These are phyloP conservation scores for Amanita rubescens DNA, from an alignment of 768 basidiomycete genomes.

Conservation along the genomic window DNA sequence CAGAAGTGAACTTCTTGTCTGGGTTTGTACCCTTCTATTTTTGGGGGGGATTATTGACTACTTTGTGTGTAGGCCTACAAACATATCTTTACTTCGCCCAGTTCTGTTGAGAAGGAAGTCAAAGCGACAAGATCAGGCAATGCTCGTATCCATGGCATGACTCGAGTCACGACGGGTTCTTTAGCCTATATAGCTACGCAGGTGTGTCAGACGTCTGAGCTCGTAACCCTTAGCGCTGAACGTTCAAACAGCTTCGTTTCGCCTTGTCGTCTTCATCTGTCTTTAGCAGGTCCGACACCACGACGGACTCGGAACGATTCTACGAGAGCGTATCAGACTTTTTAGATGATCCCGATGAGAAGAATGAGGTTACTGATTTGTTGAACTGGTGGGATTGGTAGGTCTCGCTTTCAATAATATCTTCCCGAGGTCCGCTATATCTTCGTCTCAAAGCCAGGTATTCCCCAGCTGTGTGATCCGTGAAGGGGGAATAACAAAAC, in stretches of 20 bases:
- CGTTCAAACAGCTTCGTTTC: slow-evolving; percentile 1
- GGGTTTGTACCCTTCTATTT: slow-evolving; percentile 17
- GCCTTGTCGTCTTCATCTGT: not conserved
- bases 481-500: not conserved
- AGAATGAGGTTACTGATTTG: slow-evolving; percentile 6
- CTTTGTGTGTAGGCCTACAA: slow-evolving; percentile 7
- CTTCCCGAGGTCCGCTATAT: not conserved
- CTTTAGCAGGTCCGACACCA: slow-evolving; percentile 6
- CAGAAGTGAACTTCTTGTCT: slow-evolving; percentile 14
- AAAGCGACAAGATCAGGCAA: slow-evolving; percentile 20
- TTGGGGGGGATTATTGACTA: too few relatives aligned
- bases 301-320: slow-evolving; percentile 8
- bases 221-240: not conserved
- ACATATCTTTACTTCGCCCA: slow-evolving; percentile 19
- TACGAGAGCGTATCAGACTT: slow-evolving; percentile 8
- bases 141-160: slow-evolving; percentile 10
- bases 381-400: slow-evolving; percentile 10
- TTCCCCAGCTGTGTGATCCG: not conserved
- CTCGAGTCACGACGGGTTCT: slow-evolving; percentile 7
- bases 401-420: not conserved
- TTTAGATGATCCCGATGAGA: slow-evolving; percentile 8
- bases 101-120: slow-evolving; percentile 19
- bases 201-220: not conserved
- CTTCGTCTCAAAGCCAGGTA: too few relatives aligned
- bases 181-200: slow-evolving; percentile 11